These are phyloP conservation scores for Orbilia oligospora DNA, from an alignment of 2,329 filamentous ascomycete genomes.

Conservation along the genomic window DNA sequence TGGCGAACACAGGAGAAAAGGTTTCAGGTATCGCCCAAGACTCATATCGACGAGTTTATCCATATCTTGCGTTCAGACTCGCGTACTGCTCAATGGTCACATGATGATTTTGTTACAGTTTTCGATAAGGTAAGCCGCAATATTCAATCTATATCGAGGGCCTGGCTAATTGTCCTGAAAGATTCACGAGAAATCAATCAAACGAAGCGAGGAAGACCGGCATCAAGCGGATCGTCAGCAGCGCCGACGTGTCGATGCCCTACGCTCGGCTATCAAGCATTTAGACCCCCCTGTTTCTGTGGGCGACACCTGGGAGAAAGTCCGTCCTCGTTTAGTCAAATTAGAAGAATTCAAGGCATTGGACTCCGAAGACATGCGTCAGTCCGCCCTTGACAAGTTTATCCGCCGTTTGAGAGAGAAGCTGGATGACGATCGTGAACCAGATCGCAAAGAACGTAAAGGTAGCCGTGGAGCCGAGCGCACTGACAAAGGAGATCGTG, in stretches of 20 bases:
- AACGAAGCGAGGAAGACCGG: slow-evolving; percentile 86
- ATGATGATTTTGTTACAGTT: slow-evolving; percentile 82
- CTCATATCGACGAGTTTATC: slow-evolving; percentile 89
- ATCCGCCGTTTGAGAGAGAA: slow-evolving; percentile 92
- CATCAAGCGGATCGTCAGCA: slow-evolving; percentile 86
- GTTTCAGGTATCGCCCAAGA: slow-evolving; percentile 89
- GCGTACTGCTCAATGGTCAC: slow-evolving; percentile 88
- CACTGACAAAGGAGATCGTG: slow-evolving; percentile 55
- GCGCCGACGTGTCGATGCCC: slow-evolving; percentile 84
- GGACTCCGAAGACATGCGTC: slow-evolving; percentile 84
- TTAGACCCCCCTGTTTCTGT: slow-evolving; percentile 84
- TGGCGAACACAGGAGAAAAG: slow-evolving; percentile 78
- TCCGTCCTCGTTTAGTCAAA: slow-evolving; percentile 83
- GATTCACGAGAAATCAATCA: slow-evolving; percentile 87
- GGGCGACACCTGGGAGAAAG: slow-evolving; percentile 88
- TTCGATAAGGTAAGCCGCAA: slow-evolving; percentile 76
- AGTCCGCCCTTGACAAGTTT: slow-evolving; percentile 89
- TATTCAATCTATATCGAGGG: slow-evolving; percentile 6
- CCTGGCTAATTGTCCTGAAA: slow-evolving; percentile 63
- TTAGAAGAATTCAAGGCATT: slow-evolving; percentile 85
- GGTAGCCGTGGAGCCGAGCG: slow-evolving; percentile 67
- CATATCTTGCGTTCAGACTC: slow-evolving; percentile 85
- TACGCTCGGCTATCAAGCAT: slow-evolving; percentile 89
- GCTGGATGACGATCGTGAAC: slow-evolving; percentile 81
- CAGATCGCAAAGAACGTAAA: slow-evolving; percentile 70